Evolutionary conservation across 2,329 filamentous ascomycete species (phyloP).

Genomic region (Xenoacremonium recifei): DNA sequence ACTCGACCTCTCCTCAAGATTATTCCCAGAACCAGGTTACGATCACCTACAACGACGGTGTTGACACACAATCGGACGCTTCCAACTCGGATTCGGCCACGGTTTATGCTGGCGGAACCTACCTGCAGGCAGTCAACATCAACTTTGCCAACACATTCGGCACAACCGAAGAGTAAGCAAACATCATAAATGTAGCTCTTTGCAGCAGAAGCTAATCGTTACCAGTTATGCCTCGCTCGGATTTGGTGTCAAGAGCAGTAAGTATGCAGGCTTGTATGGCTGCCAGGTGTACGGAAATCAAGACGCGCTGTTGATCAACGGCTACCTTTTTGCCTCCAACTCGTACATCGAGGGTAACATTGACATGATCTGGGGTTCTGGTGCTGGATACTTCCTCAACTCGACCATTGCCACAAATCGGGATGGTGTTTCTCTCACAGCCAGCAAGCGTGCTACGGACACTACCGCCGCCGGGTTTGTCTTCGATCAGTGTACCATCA

Average conservation of each 20-base stretch:
- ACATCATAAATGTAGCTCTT: no score
- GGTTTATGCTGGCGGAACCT: no score
- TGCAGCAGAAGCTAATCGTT: no score
- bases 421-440: conserved; percentile 29
- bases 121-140: no score
- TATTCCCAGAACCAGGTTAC: conserved; percentile 21
- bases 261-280: conserved; percentile 36
- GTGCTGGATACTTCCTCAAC: conserved; percentile 42
- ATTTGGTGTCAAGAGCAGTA: conserved; percentile 40
- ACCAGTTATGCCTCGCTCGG: conserved; percentile 42
- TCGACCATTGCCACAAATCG: conserved; percentile 30
- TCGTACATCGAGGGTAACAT: conserved; percentile 47
- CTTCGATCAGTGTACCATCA: no score
- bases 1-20: conserved; percentile 23
- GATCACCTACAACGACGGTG: conserved; percentile 19
- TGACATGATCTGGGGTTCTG: conserved; percentile 44
- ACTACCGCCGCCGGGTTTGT: no score
- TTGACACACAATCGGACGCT: no score
- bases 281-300: conserved; percentile 46
- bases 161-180: no score
- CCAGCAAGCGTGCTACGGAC: conserved; percentile 40
- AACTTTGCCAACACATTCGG: no score
- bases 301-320: conserved; percentile 47
- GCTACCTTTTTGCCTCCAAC: conserved; percentile 45
- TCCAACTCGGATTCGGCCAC: no score